These are phyloP conservation scores for Stentor coeruleus DNA, from an alignment of 73 alveolate genomes.

Conservation along the genomic window DNA sequence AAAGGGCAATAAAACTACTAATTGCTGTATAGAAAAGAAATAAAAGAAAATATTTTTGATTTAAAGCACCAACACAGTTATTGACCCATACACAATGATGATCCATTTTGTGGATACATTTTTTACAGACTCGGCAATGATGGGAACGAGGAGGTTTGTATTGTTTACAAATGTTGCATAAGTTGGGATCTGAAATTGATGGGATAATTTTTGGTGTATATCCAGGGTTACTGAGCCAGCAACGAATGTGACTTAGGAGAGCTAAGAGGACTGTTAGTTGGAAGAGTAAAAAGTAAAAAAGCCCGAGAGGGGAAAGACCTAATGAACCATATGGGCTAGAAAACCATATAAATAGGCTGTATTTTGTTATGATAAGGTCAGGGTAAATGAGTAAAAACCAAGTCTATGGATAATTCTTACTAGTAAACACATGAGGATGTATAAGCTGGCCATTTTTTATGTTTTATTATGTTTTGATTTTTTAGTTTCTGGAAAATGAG, in stretches of 20 bases:
- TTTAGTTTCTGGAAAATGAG: too few species aligned
- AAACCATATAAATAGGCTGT: neutral
- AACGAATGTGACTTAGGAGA: neutral
- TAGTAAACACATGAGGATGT: too few species aligned
- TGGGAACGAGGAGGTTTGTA: neutral
- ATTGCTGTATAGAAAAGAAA: slow-evolving; percentile 23
- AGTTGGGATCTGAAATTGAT: neutral
- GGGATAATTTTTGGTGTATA: neutral
- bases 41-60: slow-evolving; percentile 24
- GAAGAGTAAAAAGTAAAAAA: neutral
- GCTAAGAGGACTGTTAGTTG: neutral
- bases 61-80: slow-evolving; percentile 35
- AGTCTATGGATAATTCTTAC: neutral
- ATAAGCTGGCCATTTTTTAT: too few species aligned
- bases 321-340: neutral
- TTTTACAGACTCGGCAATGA: slow-evolving; percentile 38
- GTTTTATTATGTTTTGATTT: too few species aligned
- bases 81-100: slow-evolving; percentile 50
- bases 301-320: neutral
- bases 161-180: neutral
- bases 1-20: neutral
- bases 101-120: slow-evolving; percentile 40
- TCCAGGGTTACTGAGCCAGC: neutral
- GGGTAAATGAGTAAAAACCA: neutral
- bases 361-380: neutral